Evolutionary conservation across 768 basidiomycete genomes (phyloP).

Genomic region (Serendipita vermifera): DNA sequence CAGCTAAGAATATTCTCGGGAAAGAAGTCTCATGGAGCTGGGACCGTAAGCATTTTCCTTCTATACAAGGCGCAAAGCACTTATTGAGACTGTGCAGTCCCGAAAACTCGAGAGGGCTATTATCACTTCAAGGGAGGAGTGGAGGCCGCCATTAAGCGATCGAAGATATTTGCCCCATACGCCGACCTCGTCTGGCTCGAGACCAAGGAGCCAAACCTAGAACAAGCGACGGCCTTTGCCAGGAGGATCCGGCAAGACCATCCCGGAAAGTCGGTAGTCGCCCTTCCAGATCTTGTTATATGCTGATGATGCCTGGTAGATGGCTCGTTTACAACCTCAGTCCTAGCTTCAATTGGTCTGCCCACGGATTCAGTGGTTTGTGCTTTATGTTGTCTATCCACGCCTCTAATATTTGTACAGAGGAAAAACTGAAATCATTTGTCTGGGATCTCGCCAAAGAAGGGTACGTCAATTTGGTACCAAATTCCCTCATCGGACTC

Average conservation of each 20-base stretch:
- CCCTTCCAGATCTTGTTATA: neutral
- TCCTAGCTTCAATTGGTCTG: slow-evolving; percentile 89
- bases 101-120: slow-evolving; percentile 82
- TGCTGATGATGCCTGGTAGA: neutral
- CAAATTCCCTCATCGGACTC: neutral
- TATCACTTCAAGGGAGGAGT: slow-evolving; percentile 77
- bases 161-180: slow-evolving; percentile 67
- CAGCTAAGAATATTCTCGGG: slow-evolving; percentile 65
- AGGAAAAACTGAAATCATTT: slow-evolving; percentile 67
- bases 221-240: slow-evolving; percentile 67
- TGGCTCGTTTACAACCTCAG: slow-evolving; percentile 87
- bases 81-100: slow-evolving; percentile 34
- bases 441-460: slow-evolving; percentile 85
- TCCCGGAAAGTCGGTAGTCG: slow-evolving; percentile 51
- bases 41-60: slow-evolving; percentile 47
- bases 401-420: slow-evolving; percentile 17
- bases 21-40: slow-evolving; percentile 74
- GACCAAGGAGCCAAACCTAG: slow-evolving; percentile 75
- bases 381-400: neutral
- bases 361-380: slow-evolving; percentile 50
- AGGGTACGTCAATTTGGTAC: slow-evolving; percentile 35
- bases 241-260: slow-evolving; percentile 55
- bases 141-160: slow-evolving; percentile 71
- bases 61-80: neutral
- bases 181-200: slow-evolving; percentile 89